A percentile compares a stretch with the other conserved stretches of the same genome.
phyloP scores from a whole-genome alignment of 2,329 filamentous ascomycete species.

The Zelopaecilomyces penicillatus region DNA sequence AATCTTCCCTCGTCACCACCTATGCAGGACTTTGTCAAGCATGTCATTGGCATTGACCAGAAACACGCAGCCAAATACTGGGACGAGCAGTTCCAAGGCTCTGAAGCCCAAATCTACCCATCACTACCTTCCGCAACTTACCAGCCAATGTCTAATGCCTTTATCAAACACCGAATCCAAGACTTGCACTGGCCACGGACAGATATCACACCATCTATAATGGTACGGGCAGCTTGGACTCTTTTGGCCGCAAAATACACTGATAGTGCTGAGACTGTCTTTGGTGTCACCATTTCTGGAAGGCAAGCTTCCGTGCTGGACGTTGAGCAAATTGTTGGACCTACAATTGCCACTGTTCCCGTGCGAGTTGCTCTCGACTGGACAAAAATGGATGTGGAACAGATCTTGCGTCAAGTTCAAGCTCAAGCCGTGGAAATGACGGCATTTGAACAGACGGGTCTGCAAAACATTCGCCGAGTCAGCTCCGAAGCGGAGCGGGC shows the following conservation, averaged over 20 bases:
- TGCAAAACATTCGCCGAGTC: neutral
- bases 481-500: neutral
- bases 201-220: neutral
- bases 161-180: neutral
- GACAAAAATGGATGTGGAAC: neutral
- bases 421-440: neutral
- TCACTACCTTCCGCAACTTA: neutral
- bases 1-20: too few species aligned
- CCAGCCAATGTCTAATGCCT: neutral
- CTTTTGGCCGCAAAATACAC: neutral
- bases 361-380: neutral
- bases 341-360: slow-evolving; percentile 1
- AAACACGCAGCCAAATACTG: neutral
- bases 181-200: neutral
- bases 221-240: neutral
- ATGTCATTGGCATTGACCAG: neutral
- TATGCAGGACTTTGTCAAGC: neutral
- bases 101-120: neutral
- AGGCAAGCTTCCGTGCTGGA: neutral
- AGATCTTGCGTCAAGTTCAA: neutral
- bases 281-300: neutral
- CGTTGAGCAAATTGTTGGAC: neutral
- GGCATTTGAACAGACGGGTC: neutral
- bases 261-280: neutral
- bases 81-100: neutral